Conservation (phyloP, 1,284 basidiomycete species). For the Leccinum subrobustum region DNA sequence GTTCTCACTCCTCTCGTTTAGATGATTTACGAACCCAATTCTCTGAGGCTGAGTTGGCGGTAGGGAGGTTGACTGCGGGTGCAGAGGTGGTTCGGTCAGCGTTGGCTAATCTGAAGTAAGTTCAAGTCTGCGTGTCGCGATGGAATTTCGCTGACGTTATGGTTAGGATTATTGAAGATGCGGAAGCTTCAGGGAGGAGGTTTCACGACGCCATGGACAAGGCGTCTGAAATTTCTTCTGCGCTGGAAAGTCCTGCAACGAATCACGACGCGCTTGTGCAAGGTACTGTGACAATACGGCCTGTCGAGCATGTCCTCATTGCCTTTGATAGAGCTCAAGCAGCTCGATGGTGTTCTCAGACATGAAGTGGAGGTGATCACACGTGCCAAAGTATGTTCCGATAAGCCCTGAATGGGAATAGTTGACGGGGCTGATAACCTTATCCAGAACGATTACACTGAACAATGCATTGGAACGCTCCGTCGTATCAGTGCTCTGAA, state of each 20-base stretch:
- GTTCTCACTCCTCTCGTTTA: constrained; percentile 24
- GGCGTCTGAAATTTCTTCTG: constrained; percentile 50
- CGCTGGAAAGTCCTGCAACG: constrained; percentile 55
- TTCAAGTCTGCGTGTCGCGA: neutral
- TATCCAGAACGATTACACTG: constrained; percentile 73
- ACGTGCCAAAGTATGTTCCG: constrained; percentile 52
- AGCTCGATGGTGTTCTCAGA: constrained; percentile 59
- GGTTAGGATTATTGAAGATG: constrained; percentile 57
- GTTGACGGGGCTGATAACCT: neutral
- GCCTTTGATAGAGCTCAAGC: constrained; percentile 53
- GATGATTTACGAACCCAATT: constrained; percentile 59
- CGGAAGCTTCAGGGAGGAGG: constrained; percentile 49
- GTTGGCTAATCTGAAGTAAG: constrained; percentile 51
- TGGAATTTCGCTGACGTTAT: constrained; percentile 7
- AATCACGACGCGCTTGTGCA: constrained; percentile 54
- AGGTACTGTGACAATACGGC: constrained; percentile 39
- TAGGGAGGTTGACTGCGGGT: constrained; percentile 55
- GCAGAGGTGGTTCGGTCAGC: constrained; percentile 56
- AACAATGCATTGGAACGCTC: constrained; percentile 63
- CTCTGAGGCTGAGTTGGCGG: constrained; percentile 50
- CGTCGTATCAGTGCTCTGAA: constrained; percentile 75
- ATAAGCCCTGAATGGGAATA: neutral
- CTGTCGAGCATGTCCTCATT: constrained; percentile 1
- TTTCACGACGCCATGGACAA: constrained; percentile 59
- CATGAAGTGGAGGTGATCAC: constrained; percentile 57